These are phyloP conservation scores for Yarrowia keelungensis DNA, from an alignment of 805 yeast genomes.

Conservation along the genomic window DNA sequence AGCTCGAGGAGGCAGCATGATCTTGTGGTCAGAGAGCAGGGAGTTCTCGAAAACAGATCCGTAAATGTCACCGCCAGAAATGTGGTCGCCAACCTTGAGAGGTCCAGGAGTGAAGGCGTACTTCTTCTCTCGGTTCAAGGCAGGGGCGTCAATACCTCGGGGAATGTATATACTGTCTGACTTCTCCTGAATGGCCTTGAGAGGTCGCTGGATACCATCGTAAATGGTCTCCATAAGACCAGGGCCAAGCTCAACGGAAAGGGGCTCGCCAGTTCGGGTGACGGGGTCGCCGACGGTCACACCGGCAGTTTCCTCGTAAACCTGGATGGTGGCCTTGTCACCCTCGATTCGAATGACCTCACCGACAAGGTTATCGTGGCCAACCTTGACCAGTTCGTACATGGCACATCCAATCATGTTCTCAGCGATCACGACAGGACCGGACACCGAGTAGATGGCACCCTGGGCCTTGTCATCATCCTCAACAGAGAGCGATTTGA, in stretches of 20 bases:
- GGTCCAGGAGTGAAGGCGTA: constrained; percentile 86
- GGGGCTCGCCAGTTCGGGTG: constrained; percentile 97
- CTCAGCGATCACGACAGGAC: constrained; percentile 97
- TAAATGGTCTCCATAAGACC: constrained; percentile 99
- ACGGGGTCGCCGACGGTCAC: constrained; percentile 99
- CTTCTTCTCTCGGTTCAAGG: constrained; percentile 79
- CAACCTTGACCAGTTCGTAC: constrained; percentile 98
- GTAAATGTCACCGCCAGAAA: constrained; percentile 96
- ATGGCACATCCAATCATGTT: constrained; percentile 99
- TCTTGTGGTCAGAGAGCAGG: constrained; percentile 88
- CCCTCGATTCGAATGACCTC: constrained; percentile 97
- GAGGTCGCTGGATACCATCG: constrained; percentile 99
- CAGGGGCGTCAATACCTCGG: constrained; percentile 97
- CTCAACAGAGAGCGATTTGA: constrained; percentile 78
- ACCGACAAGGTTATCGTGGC: constrained; percentile 96
- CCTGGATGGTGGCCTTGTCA: constrained; percentile 98
- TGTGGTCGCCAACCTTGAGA: constrained; percentile 92
- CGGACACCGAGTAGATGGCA: constrained; percentile 88
- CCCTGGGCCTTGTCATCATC: constrained; percentile 76
- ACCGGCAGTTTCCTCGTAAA: constrained; percentile 99
- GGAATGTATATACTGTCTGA: constrained; percentile 96
- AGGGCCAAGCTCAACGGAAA: constrained; percentile 98
- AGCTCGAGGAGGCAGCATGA: constrained; percentile 96
- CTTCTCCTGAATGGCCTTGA: constrained; percentile 85
- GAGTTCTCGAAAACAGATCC: constrained; percentile 96